Evolutionary conservation across 495 filamentous ascomycete species (phyloP).

Genomic region (Penicillium paradoxum): DNA sequence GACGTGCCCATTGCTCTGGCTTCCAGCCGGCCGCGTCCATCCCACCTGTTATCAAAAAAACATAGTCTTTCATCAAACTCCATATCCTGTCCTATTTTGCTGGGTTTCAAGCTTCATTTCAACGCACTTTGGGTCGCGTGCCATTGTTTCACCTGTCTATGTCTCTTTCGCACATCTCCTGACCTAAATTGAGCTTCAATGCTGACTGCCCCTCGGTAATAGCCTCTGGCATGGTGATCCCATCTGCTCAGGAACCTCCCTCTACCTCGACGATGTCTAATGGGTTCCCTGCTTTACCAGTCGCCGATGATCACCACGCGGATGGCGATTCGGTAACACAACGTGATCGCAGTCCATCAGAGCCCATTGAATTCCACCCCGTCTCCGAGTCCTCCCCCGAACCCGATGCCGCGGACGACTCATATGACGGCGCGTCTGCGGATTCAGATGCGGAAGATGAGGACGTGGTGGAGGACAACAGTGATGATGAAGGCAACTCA

Average conservation of each 20-base stretch:
- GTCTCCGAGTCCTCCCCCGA: conserved; percentile 48
- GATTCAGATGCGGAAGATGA: conserved; percentile 61
- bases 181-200: conserved; percentile 37
- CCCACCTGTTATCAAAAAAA: conserved; percentile 43
- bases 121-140: conserved; percentile 34
- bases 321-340: conserved; percentile 36
- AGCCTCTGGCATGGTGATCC: conserved; percentile 52
- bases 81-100: conserved; percentile 28
- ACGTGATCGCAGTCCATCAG: conserved; percentile 51
- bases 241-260: conserved; percentile 42
- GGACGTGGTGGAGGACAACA: conserved; percentile 68
- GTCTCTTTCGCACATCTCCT: conserved; percentile 14
- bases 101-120: conserved; percentile 23
- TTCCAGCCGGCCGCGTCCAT: conserved; percentile 35
- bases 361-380: conserved; percentile 39
- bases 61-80: conserved; percentile 36
- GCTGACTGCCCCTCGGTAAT: conserved; percentile 39
- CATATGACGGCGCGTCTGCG: conserved; percentile 34
- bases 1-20: conserved; percentile 24
- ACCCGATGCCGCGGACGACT: conserved; percentile 62
- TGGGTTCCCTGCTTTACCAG: conserved; percentile 43
- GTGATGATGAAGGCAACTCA: conserved; percentile 47
- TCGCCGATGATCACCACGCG: conserved; percentile 31
- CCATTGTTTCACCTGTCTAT: conserved; percentile 20
- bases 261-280: conserved; percentile 42